Conservation (phyloP, 2,329 filamentous ascomycete species). For the Paracamarosporium sp. region DNA sequence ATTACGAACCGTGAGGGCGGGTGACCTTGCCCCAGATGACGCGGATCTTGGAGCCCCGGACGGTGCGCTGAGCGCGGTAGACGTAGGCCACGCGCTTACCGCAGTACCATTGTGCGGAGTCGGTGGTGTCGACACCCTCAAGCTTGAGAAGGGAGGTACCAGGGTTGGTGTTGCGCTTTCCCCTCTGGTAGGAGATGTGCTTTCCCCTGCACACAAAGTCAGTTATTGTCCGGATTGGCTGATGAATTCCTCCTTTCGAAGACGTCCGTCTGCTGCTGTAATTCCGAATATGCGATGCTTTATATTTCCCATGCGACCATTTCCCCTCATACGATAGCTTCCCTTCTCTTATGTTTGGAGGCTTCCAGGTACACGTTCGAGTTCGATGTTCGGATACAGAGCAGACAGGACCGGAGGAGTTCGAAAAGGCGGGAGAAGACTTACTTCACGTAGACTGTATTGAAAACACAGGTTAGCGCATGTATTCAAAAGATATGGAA, state of each 20-base stretch:
- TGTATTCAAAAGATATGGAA: neutral
- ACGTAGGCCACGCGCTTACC: slow-evolving; percentile 99
- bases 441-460: slow-evolving; percentile 48
- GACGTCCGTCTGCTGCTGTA: neutral
- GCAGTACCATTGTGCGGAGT: slow-evolving; percentile 90
- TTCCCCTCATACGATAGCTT: neutral
- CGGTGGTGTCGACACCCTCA: slow-evolving; percentile 92
- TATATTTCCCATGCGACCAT: neutral
- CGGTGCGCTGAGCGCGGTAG: slow-evolving; percentile 93
- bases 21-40: slow-evolving; percentile 97
- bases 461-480: slow-evolving; percentile 17
- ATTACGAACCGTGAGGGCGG: slow-evolving; percentile 80
- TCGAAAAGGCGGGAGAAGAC: neutral
- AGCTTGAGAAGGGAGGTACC: slow-evolving; percentile 96
- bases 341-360: neutral
- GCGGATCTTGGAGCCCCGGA: slow-evolving; percentile 97
- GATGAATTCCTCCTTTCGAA: neutral
- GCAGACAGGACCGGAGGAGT: neutral
- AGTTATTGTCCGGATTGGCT: slow-evolving; percentile 5
- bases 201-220: slow-evolving; percentile 73
- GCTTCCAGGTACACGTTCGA: neutral
- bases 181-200: slow-evolving; percentile 90
- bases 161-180: slow-evolving; percentile 86
- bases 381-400: slow-evolving; percentile 1
- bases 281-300: neutral